phyloP scores from a whole-genome alignment of 176 grass and related monocot genomes.

The Carex cristatella region DNA sequence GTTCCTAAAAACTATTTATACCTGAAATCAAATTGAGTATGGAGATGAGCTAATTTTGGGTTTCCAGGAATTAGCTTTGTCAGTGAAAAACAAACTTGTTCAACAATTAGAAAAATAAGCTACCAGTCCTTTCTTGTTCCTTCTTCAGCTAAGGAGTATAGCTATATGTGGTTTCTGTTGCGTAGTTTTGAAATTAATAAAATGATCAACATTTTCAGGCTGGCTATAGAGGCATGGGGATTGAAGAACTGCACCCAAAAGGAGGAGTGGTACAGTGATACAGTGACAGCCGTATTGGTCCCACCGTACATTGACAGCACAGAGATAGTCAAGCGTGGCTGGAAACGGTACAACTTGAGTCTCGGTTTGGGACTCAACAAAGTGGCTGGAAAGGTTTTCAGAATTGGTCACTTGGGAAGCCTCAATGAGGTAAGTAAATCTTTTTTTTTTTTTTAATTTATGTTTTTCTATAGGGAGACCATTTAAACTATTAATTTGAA shows the following conservation, averaged over 20 bases:
- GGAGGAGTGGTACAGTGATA: constrained; percentile 90
- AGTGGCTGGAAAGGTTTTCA: constrained; percentile 87
- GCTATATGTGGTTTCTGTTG: neutral
- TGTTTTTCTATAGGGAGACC: neutral
- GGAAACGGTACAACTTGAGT: constrained; percentile 92
- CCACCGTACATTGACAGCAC: constrained; percentile 60
- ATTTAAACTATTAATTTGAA: neutral
- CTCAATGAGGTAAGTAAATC: constrained; percentile 64
- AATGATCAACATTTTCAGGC: constrained; percentile 26
- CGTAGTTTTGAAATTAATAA: neutral
- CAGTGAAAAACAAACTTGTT: neutral
- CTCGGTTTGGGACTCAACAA: constrained; percentile 87
- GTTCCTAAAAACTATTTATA: neutral
- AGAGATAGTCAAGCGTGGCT: constrained; percentile 61
- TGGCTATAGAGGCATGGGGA: constrained; percentile 91
- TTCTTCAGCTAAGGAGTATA: neutral
- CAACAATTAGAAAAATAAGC: neutral
- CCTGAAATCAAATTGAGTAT: neutral
- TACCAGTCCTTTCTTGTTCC: neutral
- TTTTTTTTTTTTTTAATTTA: neutral
- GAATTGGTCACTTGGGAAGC: constrained; percentile 90
- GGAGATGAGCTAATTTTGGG: neutral
- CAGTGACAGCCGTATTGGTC: constrained; percentile 83
- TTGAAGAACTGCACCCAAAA: constrained; percentile 91
- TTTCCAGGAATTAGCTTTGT: neutral